Evolutionary conservation across 179 eudicot genomes (phyloP).

Genomic region (Amaranthus tricolor): DNA sequence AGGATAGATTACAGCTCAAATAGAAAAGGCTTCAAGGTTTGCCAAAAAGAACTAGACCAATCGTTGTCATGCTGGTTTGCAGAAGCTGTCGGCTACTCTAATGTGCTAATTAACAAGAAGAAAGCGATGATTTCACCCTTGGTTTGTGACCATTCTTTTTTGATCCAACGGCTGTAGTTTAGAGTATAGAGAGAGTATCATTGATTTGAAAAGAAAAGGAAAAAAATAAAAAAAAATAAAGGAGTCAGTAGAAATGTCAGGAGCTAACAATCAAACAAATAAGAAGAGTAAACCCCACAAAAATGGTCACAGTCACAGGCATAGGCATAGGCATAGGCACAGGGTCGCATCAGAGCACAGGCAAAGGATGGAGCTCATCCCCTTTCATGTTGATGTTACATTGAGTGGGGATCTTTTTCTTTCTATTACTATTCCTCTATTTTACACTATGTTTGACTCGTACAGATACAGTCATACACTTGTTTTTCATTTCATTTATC

Average conservation of each 20-base stretch:
- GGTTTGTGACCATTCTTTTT: background rate
- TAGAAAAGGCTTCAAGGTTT: slow-evolving; percentile 28
- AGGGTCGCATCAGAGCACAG: background rate
- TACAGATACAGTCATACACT: too few relatives aligned
- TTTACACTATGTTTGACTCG: slow-evolving; percentile 5
- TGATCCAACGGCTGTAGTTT: background rate
- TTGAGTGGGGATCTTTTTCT: slow-evolving; percentile 4
- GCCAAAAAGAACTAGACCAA: slow-evolving; percentile 67
- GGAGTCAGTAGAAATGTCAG: background rate
- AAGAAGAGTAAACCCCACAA: slow-evolving; percentile 7
- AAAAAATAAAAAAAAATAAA: background rate
- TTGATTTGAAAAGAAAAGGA: too few relatives aligned
- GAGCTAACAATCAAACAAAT: background rate
- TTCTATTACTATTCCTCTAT: background rate
- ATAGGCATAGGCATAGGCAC: too few relatives aligned
- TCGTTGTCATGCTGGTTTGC: slow-evolving; percentile 40
- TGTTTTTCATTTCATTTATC: too few relatives aligned
- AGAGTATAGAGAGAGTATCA: too few relatives aligned
- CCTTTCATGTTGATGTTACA: slow-evolving; percentile 23
- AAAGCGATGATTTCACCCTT: background rate
- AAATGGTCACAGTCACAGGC: background rate
- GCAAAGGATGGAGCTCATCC: slow-evolving; percentile 19
- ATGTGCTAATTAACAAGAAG: background rate
- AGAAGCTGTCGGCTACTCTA: slow-evolving; percentile 50
- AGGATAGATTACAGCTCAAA: background rate